Conservation (phyloP, 192 early-diverging fungal genomes). For the Powellomyces hirtus region DNA sequence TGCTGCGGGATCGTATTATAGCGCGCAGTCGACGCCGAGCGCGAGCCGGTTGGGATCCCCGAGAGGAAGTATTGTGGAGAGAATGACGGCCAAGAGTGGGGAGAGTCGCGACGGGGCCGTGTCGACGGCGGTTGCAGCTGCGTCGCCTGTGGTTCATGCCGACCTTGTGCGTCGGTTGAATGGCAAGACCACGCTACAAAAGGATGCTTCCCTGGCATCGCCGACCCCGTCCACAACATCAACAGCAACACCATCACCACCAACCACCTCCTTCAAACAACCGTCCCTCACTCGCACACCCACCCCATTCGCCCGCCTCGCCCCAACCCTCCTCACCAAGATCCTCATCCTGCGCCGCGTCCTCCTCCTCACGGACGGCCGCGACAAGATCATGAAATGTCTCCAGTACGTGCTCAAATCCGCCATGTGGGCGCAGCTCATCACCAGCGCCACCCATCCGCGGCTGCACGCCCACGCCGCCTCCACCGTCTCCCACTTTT, state of each 20-base stretch:
- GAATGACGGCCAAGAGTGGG: background rate
- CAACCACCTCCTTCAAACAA: background rate
- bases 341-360: constrained; percentile 56
- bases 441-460: constrained; percentile 8
- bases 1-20: background rate
- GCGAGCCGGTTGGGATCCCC: background rate
- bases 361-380: constrained; percentile 71
- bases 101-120: background rate
- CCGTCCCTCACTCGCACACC: background rate
- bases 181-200: background rate
- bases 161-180: background rate
- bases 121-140: background rate
- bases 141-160: background rate
- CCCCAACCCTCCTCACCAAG: constrained; percentile 6
- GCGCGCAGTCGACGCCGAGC: background rate
- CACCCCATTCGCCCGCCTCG: background rate
- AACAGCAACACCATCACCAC: background rate
- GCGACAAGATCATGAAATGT: constrained; percentile 80
- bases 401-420: constrained; percentile 76
- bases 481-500: constrained; percentile 66
- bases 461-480: constrained; percentile 23
- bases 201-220: background rate
- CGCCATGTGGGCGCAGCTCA: constrained; percentile 51
- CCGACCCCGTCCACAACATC: background rate
- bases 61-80: background rate